Conservation (phyloP, 2,329 filamentous ascomycete species). For the Penicillium polonicum region DNA sequence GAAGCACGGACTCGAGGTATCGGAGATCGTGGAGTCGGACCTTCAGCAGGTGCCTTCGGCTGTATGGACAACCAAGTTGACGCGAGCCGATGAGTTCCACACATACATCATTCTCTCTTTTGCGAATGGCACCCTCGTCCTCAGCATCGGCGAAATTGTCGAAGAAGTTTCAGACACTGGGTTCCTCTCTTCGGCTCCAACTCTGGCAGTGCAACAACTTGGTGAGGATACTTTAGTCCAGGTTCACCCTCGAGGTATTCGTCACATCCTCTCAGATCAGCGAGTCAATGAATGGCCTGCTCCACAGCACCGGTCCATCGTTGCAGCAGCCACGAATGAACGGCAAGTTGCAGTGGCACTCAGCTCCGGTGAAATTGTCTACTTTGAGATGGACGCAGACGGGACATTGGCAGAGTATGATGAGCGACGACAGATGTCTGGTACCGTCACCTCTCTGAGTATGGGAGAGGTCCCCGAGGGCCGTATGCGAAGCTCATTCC, state of each 20-base stretch:
- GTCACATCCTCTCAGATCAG: conserved; percentile 75
- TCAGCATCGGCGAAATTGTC: conserved; percentile 95
- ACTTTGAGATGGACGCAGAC: conserved; percentile 95
- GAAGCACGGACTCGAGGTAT: conserved; percentile 88
- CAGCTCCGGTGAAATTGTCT: conserved; percentile 94
- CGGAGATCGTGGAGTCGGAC: conserved; percentile 93
- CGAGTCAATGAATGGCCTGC: conserved; percentile 90
- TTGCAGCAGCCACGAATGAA: conserved; percentile 89
- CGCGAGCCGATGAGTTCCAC: conserved; percentile 78
- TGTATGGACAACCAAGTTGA: conserved; percentile 93
- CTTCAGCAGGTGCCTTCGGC: conserved; percentile 83
- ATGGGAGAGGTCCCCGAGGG: conserved; percentile 91
- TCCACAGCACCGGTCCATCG: conserved; percentile 90
- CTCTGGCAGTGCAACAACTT: conserved; percentile 87
- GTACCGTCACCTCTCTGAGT: conserved; percentile 91
- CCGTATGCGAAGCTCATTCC: conserved; percentile 80
- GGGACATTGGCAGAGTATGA: conserved; percentile 90
- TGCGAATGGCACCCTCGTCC: conserved; percentile 81
- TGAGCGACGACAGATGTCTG: conserved; percentile 91
- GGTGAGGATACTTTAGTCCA: conserved; percentile 91
- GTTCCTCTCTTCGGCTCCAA: conserved; percentile 84
- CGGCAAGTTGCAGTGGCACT: conserved; percentile 90
- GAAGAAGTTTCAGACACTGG: conserved; percentile 93
- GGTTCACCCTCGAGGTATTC: conserved; percentile 93
- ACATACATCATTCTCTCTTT: conserved; percentile 96